These are phyloP conservation scores for Fonsecaea nubica DNA, from an alignment of 2,329 filamentous ascomycete genomes.

Conservation along the genomic window DNA sequence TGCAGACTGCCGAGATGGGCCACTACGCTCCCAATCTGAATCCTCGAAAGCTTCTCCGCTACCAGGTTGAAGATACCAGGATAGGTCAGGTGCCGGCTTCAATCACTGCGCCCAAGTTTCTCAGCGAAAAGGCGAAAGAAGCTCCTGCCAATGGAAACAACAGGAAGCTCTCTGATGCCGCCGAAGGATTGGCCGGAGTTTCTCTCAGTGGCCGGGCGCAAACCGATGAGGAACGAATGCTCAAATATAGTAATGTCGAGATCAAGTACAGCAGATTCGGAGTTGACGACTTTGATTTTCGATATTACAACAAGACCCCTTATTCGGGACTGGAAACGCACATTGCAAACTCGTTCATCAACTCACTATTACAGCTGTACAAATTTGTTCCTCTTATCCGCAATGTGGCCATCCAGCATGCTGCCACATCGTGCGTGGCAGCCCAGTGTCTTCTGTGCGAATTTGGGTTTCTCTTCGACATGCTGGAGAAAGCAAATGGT, in stretches of 20 bases:
- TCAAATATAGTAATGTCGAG: conserved; percentile 91
- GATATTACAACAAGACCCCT: conserved; percentile 92
- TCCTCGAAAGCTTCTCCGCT: conserved; percentile 72
- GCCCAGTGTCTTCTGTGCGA: conserved; percentile 91
- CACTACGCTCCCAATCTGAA: conserved; percentile 73
- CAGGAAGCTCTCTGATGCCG: conserved; percentile 60
- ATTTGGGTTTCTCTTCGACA: conserved; percentile 93
- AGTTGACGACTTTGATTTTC: conserved; percentile 99
- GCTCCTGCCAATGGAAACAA: conserved; percentile 50
- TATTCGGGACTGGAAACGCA: conserved; percentile 95
- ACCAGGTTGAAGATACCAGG: conserved; percentile 82
- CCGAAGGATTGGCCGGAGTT: conserved; percentile 69
- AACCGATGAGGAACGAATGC: conserved; percentile 79
- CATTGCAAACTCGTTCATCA: conserved; percentile 95
- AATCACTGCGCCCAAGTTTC: conserved; percentile 80
- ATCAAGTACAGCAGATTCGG: conserved; percentile 99
- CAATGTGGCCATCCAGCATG: conserved; percentile 87
- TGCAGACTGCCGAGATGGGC: conserved; percentile 76
- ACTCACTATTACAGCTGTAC: conserved; percentile 87
- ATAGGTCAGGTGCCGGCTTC: conserved; percentile 67
- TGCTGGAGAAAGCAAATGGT: conserved; percentile 94
- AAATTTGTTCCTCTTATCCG: conserved; percentile 87
- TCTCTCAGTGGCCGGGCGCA: conserved; percentile 68
- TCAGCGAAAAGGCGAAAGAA: conserved; percentile 89
- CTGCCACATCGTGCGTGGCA: conserved; percentile 80